Base-by-base conservation (phyloP, 108 stramenopile species). In the Cyclotella sp. region DNA sequence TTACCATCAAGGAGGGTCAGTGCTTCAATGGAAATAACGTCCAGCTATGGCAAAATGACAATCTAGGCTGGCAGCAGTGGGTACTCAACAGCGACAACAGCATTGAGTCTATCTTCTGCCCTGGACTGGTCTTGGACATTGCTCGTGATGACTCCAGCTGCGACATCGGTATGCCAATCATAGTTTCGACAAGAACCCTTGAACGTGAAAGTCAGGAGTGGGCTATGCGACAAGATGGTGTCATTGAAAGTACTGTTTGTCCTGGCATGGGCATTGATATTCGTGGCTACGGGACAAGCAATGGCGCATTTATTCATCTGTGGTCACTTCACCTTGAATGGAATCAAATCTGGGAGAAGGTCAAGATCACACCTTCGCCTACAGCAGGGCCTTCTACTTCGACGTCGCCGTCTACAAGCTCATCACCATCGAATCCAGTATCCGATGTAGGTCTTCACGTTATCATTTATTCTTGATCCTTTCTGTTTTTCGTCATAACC, bases 51-150 rank as follows among this genome's bases (percentile, higher is more conserved):
- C 9, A 43, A 43, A 21, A 45, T 44, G 43, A 29, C 9, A 29
- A 24, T 21, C 12, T 19, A 19, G 19, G 21, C 12, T 43, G 24
- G 42, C 63, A 64, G 43, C 41, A 64, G 28, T 64, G 63, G 63
- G 44, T 64, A 3, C 42, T 19, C 5, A 44, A 26, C 9, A 9
- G n/a, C 0, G 63, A 64, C 44, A 26, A 21, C 11, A 64, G n/a
- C 43, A 44, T 64, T 22, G 63, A 64, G 21, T 64, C 63, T 64
- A 43, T 64, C 15, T 11, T 22, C 22, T 64, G 63, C 22, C 44
- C 63, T 22, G 63, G 43, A 13, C 43, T 64, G 63, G 63, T 64
- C 12, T 16, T 61, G n/a, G 60, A 61, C 19, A 61, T 61, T 61
- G 60, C 29, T 49, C n/a, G 15, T n/a, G 60, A 30, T 15, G 29